Base-by-base conservation (phyloP, 805 yeast species). In the Vanderwaltozyma verrucispora region DNA sequence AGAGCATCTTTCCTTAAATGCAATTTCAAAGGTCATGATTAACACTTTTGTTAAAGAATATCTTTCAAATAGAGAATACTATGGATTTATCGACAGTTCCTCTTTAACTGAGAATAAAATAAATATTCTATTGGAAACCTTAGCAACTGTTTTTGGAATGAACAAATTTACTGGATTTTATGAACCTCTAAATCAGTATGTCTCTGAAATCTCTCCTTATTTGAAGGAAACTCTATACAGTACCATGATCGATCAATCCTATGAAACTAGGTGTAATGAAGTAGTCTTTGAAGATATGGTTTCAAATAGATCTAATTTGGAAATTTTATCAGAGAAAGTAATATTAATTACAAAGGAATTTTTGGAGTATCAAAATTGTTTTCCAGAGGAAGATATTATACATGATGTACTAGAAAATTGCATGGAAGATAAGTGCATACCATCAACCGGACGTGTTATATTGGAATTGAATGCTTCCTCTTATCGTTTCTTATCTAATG, bases 1-100 rank as follows among this genome's bases (percentile, higher is more conserved):
- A 12, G 78, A 72, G 43, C 41, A 71, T 44, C 85, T 81, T 45
- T 94, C 88, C 48, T 66, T 87, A 44, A 68, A 71, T 12, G 65
- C 74, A 5, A 71, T 70, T 35, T 72, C 67, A 14, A 59, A 46
- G n/a, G 46, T 58, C 1, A 35, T 60, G 9, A 43, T 59, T 19
- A 47, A 50, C 6, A 40, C 46, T 1, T 50, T 59, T 30, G 43
- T 53, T 10, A 40, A 40, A 8, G 58, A 51, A 27, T 56, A 46
- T 32, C 31, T 56, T 25, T 18, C 26, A 13, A 49, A 51, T 20
- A 39, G 53, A n/a, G 23, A 41, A 1, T 36, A 49, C n/a, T 58
- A 49, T 38, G 57, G 60, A 5, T 48, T 40, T 36, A 27, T 33
- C 12, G 39, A 39, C 3, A 14, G n/a, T 2, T 14, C 33, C 4